Base-by-base conservation (phyloP, 805 yeast species). In the Candida sphagnicola region DNA sequence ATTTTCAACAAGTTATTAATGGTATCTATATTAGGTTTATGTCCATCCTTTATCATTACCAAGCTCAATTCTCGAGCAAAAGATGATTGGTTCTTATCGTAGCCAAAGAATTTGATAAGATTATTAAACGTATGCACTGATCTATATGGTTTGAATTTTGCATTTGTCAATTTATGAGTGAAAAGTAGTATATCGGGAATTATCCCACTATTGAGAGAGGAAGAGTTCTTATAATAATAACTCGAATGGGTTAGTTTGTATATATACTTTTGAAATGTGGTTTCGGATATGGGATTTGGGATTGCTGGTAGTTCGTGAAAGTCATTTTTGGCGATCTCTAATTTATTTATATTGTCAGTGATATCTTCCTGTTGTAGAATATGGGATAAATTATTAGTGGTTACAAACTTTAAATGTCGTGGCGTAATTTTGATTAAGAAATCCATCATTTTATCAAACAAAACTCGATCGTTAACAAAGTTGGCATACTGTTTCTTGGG, bases 41-140 rank as follows among this genome's bases (percentile, higher is more conserved):
- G 66, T 3, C 70, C 70, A 39, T 68, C 73, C 39, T 62, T 57
- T 28, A 60, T 48, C 72, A 69, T 67, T 19, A 65, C 70, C 26
- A 69, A 46, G 8, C 68, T 47, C 13, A 68, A 43, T 34, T 62
- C 67, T 18, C 70, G 44, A 4, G 72, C 67, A 49, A 68, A 67
- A 12, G 62, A 47, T 41, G 61, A 61, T 46, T 69, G 73, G 47
- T 63, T 57, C 44, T 67, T 67, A 34, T 53, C 59, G 41, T 37
- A 56, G 6, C 74, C 74, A 51, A 66, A 69, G 45, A 49, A 69
- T 36, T 64, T 52, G 39, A 69, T 67, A 17, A 68, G 50, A 38
- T 57, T 57, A 48, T 68, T 69, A 47, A 56, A 69, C 1, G 73
- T 64, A 8, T 61, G 56, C 4, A 54, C 62, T 3, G 65, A 57